phyloP scores from a whole-genome alignment of 2,329 filamentous ascomycete genomes.

The Xylaria sp. region DNA sequence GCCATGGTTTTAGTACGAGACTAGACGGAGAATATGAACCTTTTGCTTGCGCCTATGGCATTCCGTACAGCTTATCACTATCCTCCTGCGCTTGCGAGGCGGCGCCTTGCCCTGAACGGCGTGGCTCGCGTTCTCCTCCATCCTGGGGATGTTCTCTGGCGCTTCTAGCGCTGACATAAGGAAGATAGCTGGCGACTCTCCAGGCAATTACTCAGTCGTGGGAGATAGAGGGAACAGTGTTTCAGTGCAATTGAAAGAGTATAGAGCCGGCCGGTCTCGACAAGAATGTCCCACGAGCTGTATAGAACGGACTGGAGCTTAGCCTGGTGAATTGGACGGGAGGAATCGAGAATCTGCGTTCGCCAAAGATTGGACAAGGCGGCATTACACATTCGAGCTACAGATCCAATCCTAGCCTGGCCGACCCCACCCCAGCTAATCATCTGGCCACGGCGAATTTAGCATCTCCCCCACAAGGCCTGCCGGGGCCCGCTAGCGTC shows the following conservation, averaged over 20 bases:
- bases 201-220: not conserved
- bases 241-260: not conserved
- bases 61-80: conserved; percentile 66
- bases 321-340: not conserved
- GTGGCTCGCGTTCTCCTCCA: conserved; percentile 22
- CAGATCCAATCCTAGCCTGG: not conserved
- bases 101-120: conserved; percentile 38
- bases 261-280: too few species aligned
- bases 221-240: not conserved
- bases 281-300: not conserved
- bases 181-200: conserved; percentile 3
- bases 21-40: conserved; percentile 36
- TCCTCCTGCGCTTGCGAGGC: conserved; percentile 59
- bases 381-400: too few species aligned
- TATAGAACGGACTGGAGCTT: not conserved
- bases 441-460: not conserved
- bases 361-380: not conserved
- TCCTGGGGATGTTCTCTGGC: conserved; percentile 21
- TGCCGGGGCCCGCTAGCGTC: not conserved
- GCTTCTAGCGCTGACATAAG: conserved; percentile 29
- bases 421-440: not conserved
- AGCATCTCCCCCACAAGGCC: not conserved
- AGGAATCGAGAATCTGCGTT: not conserved
- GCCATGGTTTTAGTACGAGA: not conserved
- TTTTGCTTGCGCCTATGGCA: conserved; percentile 67